A percentile compares a stretch with the other conserved stretches of the same genome.
These are phyloP conservation scores for Maudiozyma saulgeensis DNA, from an alignment of 805 yeast genomes.

Conservation along the genomic window DNA sequence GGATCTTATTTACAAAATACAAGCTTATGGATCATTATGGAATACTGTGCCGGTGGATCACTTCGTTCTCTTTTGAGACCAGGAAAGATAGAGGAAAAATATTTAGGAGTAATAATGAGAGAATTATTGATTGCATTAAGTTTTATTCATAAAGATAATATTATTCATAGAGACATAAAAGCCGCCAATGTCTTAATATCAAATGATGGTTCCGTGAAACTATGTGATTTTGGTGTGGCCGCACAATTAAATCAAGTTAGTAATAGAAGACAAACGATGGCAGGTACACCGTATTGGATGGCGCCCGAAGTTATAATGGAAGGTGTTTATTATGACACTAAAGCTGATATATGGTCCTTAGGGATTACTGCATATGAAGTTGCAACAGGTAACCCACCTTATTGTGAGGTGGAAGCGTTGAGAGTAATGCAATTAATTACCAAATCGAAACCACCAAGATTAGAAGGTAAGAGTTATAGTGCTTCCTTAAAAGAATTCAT, in stretches of 20 bases:
- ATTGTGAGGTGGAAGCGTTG: constrained; percentile 87
- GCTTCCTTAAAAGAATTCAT: constrained; percentile 72
- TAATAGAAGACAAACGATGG: constrained; percentile 84
- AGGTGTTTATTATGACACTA: constrained; percentile 76
- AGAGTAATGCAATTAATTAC: constrained; percentile 93
- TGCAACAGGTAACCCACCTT: constrained; percentile 96
- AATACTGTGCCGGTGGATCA: constrained; percentile 94
- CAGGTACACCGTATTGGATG: constrained; percentile 98
- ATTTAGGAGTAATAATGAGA: constrained; percentile 73
- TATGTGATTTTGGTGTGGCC: constrained; percentile 98
- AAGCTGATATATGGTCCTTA: constrained; percentile 95
- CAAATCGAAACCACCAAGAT: constrained; percentile 85
- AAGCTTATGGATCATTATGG: constrained; percentile 96
- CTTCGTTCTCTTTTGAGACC: constrained; percentile 77
- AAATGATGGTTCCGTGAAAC: constrained; percentile 79
- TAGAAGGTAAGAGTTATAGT: constrained; percentile 83
- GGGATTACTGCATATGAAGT: constrained; percentile 92
- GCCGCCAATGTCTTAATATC: constrained; percentile 91
- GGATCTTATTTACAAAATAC: constrained; percentile 83
- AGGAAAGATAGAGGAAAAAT: constrained; percentile 78
- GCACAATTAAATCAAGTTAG: constrained; percentile 75
- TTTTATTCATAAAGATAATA: constrained; percentile 78
- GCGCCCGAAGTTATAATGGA: constrained; percentile 97
- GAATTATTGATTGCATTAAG: constrained; percentile 71
- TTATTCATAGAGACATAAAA: constrained; percentile 91